Evolutionary conservation across 2,329 filamentous ascomycete species (phyloP).

Genomic region (Colletotrichum siamense): DNA sequence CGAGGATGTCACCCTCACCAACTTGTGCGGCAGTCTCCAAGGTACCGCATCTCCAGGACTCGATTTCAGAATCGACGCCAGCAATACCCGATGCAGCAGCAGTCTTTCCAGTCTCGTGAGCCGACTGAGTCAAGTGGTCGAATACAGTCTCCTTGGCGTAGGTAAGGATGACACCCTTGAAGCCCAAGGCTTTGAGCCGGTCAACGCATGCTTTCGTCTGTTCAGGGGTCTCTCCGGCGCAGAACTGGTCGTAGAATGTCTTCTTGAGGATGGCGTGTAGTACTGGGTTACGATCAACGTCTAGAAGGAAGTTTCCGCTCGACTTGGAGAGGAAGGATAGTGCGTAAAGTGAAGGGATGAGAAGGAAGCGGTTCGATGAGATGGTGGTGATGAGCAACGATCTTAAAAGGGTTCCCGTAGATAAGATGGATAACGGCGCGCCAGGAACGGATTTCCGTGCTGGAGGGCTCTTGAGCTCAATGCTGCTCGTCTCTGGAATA

Average conservation of each 20-base stretch:
- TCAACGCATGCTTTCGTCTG: constrained; percentile 51
- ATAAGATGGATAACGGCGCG: constrained; percentile 32
- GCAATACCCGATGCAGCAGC: not conserved
- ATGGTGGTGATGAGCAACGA: constrained; percentile 50
- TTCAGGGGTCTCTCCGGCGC: constrained; percentile 52
- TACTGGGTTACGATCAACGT: constrained; percentile 55
- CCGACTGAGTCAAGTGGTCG: constrained; percentile 36
- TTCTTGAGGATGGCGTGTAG: constrained; percentile 52
- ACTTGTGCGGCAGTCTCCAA: constrained; percentile 36
- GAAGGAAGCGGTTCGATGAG: constrained; percentile 48
- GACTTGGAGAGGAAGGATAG: constrained; percentile 44
- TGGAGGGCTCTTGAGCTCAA: not conserved
- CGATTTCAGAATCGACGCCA: constrained; percentile 35
- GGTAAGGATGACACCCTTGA: constrained; percentile 61
- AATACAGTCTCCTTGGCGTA: constrained; percentile 53
- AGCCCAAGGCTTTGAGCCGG: constrained; percentile 53
- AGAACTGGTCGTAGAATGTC: constrained; percentile 62
- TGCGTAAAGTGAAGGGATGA: constrained; percentile 39
- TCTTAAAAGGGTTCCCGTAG: constrained; percentile 39
- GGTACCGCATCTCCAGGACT: constrained; percentile 38
- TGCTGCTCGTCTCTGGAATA: not conserved
- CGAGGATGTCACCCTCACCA: constrained; percentile 38
- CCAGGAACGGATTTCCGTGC: not conserved
- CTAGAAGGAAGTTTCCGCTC: constrained; percentile 34
- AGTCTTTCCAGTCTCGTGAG: constrained; percentile 7